Base-by-base conservation (phyloP, 441 rosid species). In the Adansonia madagascariensis region DNA sequence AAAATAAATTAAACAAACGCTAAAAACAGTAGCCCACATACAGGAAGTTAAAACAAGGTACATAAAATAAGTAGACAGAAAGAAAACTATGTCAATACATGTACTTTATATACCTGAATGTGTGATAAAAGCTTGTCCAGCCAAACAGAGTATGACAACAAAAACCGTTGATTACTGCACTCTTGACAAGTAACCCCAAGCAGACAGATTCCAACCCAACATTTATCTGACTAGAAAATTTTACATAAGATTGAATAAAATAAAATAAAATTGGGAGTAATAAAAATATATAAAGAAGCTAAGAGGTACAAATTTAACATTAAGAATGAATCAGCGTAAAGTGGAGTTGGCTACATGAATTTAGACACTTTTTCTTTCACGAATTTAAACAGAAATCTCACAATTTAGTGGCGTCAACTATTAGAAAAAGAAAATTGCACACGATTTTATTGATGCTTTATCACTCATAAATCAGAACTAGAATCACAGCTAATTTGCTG, bases 111-210 rank as follows among this genome's bases (percentile, higher is more conserved):
- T 63, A 63, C 68, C 68, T 63, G 68, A 63, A 92, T 50, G 72
- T 79, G 87, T 41, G 81, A 74, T 35, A 89, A 76, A 70, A 96
- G 88, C 79, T 82, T 88, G 59, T 86, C 81, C 68, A 91, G 85
- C 99, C 98, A 95, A 73, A 68, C 75, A 50, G 89, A 75, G 86
- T 91, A 90, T 0, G 88, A 89, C 7, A 71, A 80, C 82, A 87
- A 77, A 81, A 95, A 95, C 47, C 93, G 94, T 17, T 85, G 88
- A 17, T 88, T 75, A 73, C 87, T 82, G 74, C 99, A 96, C 79
- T 90, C 92, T 84, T 84, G 87, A 82, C 90, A 91, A 74, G 94
- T 90, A 78, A 94, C 78, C 71, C 97, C 98, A n/a, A 96, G 82
- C 82, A 96, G 86, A 83, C 87, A 84, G 44, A 91, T 86, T 76